Percentiles rank a stretch among this genome's conserved stretches.
These are phyloP conservation scores for Leccinum brunneo-olivaceum DNA, from an alignment of 1,284 basidiomycete species.

Conservation along the genomic window DNA sequence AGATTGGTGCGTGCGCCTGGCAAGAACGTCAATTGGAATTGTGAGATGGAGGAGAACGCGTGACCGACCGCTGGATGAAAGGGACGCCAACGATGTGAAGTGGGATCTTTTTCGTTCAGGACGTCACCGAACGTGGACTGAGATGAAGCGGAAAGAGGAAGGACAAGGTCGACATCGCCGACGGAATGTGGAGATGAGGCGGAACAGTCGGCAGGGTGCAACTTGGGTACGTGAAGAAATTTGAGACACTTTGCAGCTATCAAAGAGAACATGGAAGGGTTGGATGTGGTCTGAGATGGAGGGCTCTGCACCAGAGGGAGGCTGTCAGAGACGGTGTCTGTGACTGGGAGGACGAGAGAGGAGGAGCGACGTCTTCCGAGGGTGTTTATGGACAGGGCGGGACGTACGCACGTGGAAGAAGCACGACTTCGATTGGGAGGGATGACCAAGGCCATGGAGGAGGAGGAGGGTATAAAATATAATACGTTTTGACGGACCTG, in stretches of 20 bases:
- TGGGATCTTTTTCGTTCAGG: conserved; percentile 35
- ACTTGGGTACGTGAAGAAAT: conserved; percentile 41
- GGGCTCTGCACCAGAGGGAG: conserved; percentile 15
- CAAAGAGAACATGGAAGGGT: conserved; percentile 43
- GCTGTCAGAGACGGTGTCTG: conserved; percentile 3
- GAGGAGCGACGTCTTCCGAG: conserved; percentile 48
- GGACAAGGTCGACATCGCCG: conserved; percentile 45
- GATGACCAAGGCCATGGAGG: conserved; percentile 24
- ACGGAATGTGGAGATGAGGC: conserved; percentile 49
- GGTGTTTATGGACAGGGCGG: conserved; percentile 45
- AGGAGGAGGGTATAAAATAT: conserved; percentile 5
- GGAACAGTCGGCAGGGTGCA: conserved; percentile 32
- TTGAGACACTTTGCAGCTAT: conserved; percentile 46
- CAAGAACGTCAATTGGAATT: conserved; percentile 12
- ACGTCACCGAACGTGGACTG: conserved; percentile 45
- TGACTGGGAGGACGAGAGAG: conserved; percentile 26
- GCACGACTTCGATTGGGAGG: conserved; percentile 46
- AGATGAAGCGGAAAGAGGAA: conserved; percentile 63
- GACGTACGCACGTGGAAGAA: conserved; percentile 55
- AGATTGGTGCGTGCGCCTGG: conserved; percentile 57
- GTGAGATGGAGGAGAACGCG: conserved; percentile 11
- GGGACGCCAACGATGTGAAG: conserved; percentile 35
- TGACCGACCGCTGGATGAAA: conserved; percentile 45
- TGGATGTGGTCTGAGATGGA: conserved; percentile 4
- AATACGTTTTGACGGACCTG: conserved; percentile 1